phyloP scores from a whole-genome alignment of 2,329 filamentous ascomycete genomes.

The Aspergillus ibericus region DNA sequence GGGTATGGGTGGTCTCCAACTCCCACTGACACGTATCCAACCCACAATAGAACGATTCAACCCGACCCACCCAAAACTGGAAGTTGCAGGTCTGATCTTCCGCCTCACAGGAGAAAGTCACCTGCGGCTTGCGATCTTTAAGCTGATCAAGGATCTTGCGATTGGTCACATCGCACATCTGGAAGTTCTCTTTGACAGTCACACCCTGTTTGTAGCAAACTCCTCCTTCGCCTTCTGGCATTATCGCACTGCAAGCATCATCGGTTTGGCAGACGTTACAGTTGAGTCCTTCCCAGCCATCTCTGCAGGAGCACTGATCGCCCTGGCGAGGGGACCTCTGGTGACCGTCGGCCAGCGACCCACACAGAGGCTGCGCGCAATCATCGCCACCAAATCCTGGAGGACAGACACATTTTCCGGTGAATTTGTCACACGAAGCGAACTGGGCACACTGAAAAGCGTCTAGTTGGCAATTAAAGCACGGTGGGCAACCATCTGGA shows the following conservation, averaged over 20 bases:
- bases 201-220: conserved; percentile 91
- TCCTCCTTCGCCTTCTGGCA: conserved; percentile 77
- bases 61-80: conserved; percentile 95
- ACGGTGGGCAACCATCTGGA: conserved; percentile 55
- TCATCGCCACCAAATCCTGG: conserved; percentile 92
- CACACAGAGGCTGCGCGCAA: conserved; percentile 88
- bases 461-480: conserved; percentile 97
- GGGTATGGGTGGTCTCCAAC: conserved; percentile 65
- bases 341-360: conserved; percentile 76
- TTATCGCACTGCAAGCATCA: conserved; percentile 81
- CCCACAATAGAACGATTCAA: conserved; percentile 95
- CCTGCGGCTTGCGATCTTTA: conserved; percentile 81
- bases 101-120: conserved; percentile 87
- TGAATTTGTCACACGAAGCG: conserved; percentile 81
- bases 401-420: conserved; percentile 90
- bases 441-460: conserved; percentile 91
- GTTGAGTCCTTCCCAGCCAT: conserved; percentile 95
- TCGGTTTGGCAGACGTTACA: conserved; percentile 92
- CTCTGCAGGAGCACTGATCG: conserved; percentile 77
- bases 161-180: conserved; percentile 98
- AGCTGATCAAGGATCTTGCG: conserved; percentile 86
- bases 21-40: conserved; percentile 76
- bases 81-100: conserved; percentile 82
- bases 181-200: conserved; percentile 90
- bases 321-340: conserved; percentile 74